phyloP scores from a whole-genome alignment of 805 yeast genomes.

The Priceomyces medius region DNA sequence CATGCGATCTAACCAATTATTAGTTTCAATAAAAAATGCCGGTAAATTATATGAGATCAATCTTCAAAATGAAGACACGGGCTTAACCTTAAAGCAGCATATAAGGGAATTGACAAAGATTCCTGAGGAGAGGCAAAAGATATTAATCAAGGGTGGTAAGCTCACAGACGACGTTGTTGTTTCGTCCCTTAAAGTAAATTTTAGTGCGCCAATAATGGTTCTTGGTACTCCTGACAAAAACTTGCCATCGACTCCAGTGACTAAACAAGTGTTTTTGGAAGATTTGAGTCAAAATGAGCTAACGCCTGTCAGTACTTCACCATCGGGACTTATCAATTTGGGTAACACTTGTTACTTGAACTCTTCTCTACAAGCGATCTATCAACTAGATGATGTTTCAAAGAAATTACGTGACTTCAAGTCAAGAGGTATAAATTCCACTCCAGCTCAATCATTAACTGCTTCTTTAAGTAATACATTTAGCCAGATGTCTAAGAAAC shows the following conservation, averaged over 20 bases:
- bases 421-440: conserved; percentile 10
- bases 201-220: conserved; percentile 75
- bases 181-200: conserved; percentile 53
- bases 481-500: conserved; percentile 44
- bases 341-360: conserved; percentile 82
- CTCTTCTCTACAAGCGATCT: conserved; percentile 62
- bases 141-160: conserved; percentile 87
- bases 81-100: conserved; percentile 62
- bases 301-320: conserved; percentile 42
- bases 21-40: conserved; percentile 37
- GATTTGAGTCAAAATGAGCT: conserved; percentile 55
- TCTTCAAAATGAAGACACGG: conserved; percentile 54
- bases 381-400: conserved; percentile 43
- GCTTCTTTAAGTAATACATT: conserved; percentile 45
- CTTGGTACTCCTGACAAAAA: conserved; percentile 84
- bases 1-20: conserved; percentile 7
- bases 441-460: conserved; percentile 19
- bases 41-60: conserved; percentile 41
- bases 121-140: conserved; percentile 88
- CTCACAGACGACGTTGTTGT: conserved; percentile 67
- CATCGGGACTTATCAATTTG: conserved; percentile 65
- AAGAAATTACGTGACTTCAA: conserved; percentile 24
- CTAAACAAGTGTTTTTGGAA: conserved; percentile 61
- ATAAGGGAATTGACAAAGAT: conserved; percentile 74
- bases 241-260: conserved; percentile 51